Evolutionary conservation across 495 filamentous ascomycete genomes (phyloP).

Genomic region (Penicillium psychrofluorescens): DNA sequence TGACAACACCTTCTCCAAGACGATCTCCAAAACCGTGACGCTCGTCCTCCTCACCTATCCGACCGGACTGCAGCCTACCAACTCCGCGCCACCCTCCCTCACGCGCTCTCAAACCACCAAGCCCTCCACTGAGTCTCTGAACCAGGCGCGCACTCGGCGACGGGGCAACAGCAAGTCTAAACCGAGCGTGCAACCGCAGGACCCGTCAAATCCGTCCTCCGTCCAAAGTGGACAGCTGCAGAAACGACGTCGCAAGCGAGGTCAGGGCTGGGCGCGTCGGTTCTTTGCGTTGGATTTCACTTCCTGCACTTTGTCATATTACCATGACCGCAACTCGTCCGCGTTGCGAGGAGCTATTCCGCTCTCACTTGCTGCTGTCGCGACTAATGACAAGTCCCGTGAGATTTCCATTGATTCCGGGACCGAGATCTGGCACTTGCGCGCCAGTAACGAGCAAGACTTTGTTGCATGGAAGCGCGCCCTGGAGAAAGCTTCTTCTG

Average conservation of each 20-base stretch:
- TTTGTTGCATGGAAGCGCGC: slow-evolving; percentile 83
- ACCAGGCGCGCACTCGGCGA: slow-evolving; percentile 16
- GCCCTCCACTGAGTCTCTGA: slow-evolving; percentile 26
- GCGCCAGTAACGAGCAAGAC: slow-evolving; percentile 70
- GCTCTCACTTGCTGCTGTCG: slow-evolving; percentile 80
- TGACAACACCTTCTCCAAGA: slow-evolving; percentile 98
- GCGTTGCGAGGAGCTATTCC: slow-evolving; percentile 88
- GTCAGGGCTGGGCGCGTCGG: slow-evolving; percentile 84
- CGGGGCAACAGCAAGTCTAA: slow-evolving; percentile 27
- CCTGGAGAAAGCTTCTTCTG: slow-evolving; percentile 64
- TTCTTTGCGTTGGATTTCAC: slow-evolving; percentile 94
- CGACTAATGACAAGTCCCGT: slow-evolving; percentile 73
- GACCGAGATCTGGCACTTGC: slow-evolving; percentile 95
- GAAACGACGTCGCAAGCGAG: slow-evolving; percentile 85
- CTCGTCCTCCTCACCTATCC: slow-evolving; percentile 93
- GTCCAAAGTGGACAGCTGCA: slow-evolving; percentile 73
- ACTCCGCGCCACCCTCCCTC: slow-evolving; percentile 29
- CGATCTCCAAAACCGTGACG: slow-evolving; percentile 87
- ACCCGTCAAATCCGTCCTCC: slow-evolving; percentile 13
- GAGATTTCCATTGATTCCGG: slow-evolving; percentile 97
- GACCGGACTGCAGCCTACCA: slow-evolving; percentile 70
- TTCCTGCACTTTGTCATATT: slow-evolving; percentile 88
- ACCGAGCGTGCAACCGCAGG: slow-evolving; percentile 19
- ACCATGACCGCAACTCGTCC: slow-evolving; percentile 85
- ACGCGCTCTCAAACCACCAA: slow-evolving; percentile 26